Evolutionary conservation across 495 filamentous ascomycete species (phyloP).

Genomic region (Aspergillus hancockii): DNA sequence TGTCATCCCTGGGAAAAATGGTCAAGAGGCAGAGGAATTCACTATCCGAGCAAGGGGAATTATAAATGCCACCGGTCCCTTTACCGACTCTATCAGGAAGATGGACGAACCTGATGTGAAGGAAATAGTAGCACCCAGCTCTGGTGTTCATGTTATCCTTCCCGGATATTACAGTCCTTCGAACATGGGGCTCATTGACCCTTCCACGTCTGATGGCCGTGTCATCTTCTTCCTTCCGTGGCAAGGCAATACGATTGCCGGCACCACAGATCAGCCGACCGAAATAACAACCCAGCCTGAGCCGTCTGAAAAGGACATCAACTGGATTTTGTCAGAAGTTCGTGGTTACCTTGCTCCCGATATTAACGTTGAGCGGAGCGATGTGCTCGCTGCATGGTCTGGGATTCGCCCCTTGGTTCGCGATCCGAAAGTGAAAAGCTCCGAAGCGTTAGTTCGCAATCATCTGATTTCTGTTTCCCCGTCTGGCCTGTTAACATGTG

Average conservation of each 20-base stretch:
- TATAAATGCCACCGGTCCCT: constrained; percentile 96
- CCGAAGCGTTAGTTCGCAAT: constrained; percentile 92
- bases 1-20: constrained; percentile 60
- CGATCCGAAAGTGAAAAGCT: constrained; percentile 91
- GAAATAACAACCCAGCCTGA: constrained; percentile 78
- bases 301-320: constrained; percentile 88
- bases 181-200: constrained; percentile 96
- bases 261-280: constrained; percentile 91
- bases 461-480: constrained; percentile 86
- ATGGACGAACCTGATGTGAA: constrained; percentile 74
- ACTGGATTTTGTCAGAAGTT: constrained; percentile 94
- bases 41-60: constrained; percentile 83
- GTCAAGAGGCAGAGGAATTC: constrained; percentile 60
- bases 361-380: constrained; percentile 89
- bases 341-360: constrained; percentile 87
- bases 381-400: constrained; percentile 95
- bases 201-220: constrained; percentile 88
- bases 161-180: constrained; percentile 94
- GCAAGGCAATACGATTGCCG: constrained; percentile 99
- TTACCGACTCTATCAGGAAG: constrained; percentile 90
- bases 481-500: constrained; percentile 87
- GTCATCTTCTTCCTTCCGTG: constrained; percentile 99
- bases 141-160: constrained; percentile 91
- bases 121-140: constrained; percentile 91
- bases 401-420: constrained; percentile 92